Evolutionary conservation across 1,284 basidiomycete species (phyloP), one percentile per base, ranked within the genome.

Genomic region (Pholiota adiposa): DNA sequence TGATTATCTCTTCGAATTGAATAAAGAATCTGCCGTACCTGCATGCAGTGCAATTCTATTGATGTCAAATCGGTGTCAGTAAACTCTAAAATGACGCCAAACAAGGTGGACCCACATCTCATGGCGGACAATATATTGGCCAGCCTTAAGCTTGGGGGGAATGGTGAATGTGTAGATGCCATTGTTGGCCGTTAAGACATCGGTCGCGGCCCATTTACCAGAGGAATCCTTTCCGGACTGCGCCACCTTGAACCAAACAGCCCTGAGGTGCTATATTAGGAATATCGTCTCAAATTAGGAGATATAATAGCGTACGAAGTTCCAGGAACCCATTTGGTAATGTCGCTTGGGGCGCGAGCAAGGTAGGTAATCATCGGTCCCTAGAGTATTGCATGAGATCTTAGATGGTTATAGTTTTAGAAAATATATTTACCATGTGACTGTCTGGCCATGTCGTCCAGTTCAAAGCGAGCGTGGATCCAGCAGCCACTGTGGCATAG

Each of bases 371-470:
- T 78, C 61, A 82, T 71, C 0, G 80, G 80, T 4, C 80, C 79
- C 66, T 74, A 41, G 12, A 16, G 16, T 6, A 54, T 44, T 21
- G 18, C 16, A 49, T 59, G 48, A 36, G 14, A 16, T 31, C 9
- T 34, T 23, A 56, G 6, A 18, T 4, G 33, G 23, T 2, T 21
- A 19, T 36, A 16, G 16, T 38, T 19, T 4, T 18, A 12, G 25
- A 8, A 4, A 0, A 25, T 0, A 2, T 18, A 29, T 63, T 43
- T 55, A 72, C 75, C 44, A 71, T 68, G 61, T 79, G 81, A 58
- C 74, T 77, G 46, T 75, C 75, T 0, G 79, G 81, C 82, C 82
- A 83, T 3, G 76, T 73, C 0, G 81, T 83, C 81, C 81, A 83
- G 67, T 82, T 80, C 23, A 83, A 65, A 16, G 72, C 67, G 25